phyloP scores from a whole-genome alignment of 2,329 filamentous ascomycete species.

The Dothistroma septosporum region DNA sequence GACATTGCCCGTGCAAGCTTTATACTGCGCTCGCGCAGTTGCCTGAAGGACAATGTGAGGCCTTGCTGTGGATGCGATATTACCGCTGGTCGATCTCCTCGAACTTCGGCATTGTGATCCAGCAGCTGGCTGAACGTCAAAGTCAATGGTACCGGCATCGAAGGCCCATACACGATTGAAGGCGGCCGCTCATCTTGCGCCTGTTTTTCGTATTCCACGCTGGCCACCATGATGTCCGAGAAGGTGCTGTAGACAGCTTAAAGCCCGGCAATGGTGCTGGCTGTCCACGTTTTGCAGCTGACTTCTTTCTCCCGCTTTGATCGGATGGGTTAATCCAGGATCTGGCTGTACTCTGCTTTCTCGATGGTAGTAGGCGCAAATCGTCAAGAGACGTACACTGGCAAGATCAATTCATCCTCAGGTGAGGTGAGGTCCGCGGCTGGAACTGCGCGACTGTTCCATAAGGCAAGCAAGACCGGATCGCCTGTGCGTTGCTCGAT shows the following conservation, averaged over 20 bases:
- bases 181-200: slow-evolving; percentile 21
- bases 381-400: neutral
- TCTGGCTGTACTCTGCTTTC: neutral
- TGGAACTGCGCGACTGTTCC: neutral
- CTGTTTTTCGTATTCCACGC: slow-evolving; percentile 1
- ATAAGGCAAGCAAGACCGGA: neutral
- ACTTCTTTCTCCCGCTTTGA: neutral
- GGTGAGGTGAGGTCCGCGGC: neutral
- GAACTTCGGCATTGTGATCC: slow-evolving; percentile 28
- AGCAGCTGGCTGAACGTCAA: slow-evolving; percentile 30
- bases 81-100: slow-evolving; percentile 26
- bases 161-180: slow-evolving; percentile 30
- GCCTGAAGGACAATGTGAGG: slow-evolving; percentile 20
- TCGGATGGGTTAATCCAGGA: neutral
- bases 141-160: slow-evolving; percentile 27
- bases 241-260: no score
- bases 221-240: neutral
- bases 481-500: neutral
- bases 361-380: neutral
- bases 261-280: no score
- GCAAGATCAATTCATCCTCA: neutral
- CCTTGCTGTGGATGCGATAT: slow-evolving; percentile 29
- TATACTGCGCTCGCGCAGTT: slow-evolving; percentile 27
- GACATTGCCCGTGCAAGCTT: slow-evolving; percentile 27
- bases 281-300: no score